A percentile compares a stretch with the other conserved stretches of the same genome.
Conservation (phyloP, 805 yeast genomes). For the Candida caryicola region DNA sequence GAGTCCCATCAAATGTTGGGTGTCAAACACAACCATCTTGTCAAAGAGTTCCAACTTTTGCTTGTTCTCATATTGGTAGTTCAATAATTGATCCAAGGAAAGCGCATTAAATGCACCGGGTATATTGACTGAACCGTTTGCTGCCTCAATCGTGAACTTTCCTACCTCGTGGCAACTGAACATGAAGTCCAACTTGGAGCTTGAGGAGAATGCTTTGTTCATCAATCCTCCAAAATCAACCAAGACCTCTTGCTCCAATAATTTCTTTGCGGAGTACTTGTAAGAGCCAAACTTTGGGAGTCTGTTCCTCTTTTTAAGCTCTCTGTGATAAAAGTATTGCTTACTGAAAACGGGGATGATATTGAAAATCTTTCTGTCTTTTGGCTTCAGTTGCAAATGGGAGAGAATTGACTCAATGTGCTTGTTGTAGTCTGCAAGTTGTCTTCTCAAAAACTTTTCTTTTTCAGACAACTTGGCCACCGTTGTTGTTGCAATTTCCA, state of each 20-base stretch:
- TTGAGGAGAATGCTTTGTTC: conserved; percentile 36
- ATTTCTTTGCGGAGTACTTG: conserved; percentile 70
- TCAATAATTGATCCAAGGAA: conserved; percentile 68
- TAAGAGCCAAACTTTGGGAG: conserved; percentile 75
- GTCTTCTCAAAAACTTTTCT: conserved; percentile 43
- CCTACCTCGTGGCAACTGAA: conserved; percentile 76
- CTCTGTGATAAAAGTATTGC: conserved; percentile 74
- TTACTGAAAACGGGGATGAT: conserved; percentile 58
- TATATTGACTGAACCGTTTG: conserved; percentile 66
- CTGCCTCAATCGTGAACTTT: conserved; percentile 69
- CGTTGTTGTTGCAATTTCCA: conserved; percentile 41
- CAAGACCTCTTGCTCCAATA: conserved; percentile 70
- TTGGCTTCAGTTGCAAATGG: conserved; percentile 44
- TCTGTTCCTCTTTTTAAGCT: conserved; percentile 61
- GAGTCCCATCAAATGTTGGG: conserved; percentile 63
- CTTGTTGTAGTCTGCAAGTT: conserved; percentile 44
- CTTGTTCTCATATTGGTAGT: conserved; percentile 68
- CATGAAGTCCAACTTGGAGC: conserved; percentile 69
- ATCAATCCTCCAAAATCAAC: conserved; percentile 56
- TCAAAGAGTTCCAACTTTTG: conserved; percentile 56
- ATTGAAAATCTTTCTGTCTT: conserved; percentile 47
- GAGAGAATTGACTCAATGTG: conserved; percentile 46
- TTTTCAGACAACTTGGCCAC: conserved; percentile 43
- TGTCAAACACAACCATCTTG: conserved; percentile 65
- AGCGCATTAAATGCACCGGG: conserved; percentile 57